A percentile compares a stretch with the other conserved stretches of the same genome.
phyloP scores from a whole-genome alignment of 2,329 filamentous ascomycete species.

The Aspergillus ochraceoroseus region DNA sequence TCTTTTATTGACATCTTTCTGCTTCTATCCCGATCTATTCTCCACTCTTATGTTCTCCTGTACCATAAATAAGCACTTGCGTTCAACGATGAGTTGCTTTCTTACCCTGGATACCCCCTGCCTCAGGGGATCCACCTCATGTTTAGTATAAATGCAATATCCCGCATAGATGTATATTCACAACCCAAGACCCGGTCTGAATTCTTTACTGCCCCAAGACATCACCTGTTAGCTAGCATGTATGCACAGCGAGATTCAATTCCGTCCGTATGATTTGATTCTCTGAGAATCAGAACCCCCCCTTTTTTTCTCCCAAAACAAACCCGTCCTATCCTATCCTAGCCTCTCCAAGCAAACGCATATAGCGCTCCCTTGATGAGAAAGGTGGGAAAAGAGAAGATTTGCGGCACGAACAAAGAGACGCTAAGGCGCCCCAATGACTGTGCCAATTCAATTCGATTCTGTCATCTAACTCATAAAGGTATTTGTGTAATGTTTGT shows the following conservation, averaged over 20 bases:
- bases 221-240: too few relatives aligned
- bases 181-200: too few relatives aligned
- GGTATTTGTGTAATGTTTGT: too few relatives aligned
- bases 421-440: constrained; percentile 9
- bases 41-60: constrained; percentile 21
- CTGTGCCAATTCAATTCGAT: constrained; percentile 21
- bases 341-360: constrained; percentile 39
- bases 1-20: constrained; percentile 1
- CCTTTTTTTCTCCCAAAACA: too few relatives aligned
- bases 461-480: constrained; percentile 19
- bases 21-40: constrained; percentile 14
- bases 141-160: too few relatives aligned
- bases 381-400: constrained; percentile 23
- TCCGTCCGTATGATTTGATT: too few relatives aligned
- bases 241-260: too few relatives aligned
- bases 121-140: neutral
- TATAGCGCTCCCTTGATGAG: constrained; percentile 38
- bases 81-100: constrained; percentile 8
- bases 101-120: neutral
- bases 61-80: constrained; percentile 15
- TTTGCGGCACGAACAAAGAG: constrained; percentile 16
- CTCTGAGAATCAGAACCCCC: too few relatives aligned
- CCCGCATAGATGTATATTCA: too few relatives aligned
- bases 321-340: too few relatives aligned
- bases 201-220: too few relatives aligned